A percentile compares a stretch with the other conserved stretches of the same genome.
These are phyloP conservation scores for Chaetomium olivaceum DNA, from an alignment of 2,329 filamentous ascomycete species.

Conservation along the genomic window DNA sequence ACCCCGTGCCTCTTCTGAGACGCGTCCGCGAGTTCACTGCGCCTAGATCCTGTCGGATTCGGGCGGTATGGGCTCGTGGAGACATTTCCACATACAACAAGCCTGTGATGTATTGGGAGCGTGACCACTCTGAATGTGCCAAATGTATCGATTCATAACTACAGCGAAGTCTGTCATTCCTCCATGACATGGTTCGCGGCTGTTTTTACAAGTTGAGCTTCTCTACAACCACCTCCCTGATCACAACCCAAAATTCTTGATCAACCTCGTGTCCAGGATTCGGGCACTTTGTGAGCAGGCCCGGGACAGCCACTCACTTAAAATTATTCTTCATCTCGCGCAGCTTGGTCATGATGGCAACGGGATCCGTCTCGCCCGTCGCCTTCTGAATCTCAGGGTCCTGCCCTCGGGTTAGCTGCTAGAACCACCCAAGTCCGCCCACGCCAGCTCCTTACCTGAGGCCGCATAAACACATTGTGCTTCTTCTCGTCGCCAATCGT, in stretches of 20 bases:
- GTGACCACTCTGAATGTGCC: not conserved
- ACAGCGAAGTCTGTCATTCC: not conserved
- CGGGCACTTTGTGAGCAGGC: not conserved
- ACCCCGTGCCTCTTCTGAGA: constrained; percentile 32
- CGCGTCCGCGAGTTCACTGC: constrained; percentile 35
- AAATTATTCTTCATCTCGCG: constrained; percentile 88
- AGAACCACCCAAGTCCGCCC: not conserved
- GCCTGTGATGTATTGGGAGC: not conserved
- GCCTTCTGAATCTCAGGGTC: constrained; percentile 82
- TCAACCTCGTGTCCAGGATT: constrained; percentile 14
- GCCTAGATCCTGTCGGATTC: constrained; percentile 24
- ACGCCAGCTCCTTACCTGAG: constrained; percentile 58
- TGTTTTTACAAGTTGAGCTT: constrained; percentile 23
- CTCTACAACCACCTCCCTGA: constrained; percentile 21
- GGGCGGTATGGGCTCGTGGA: constrained; percentile 34
- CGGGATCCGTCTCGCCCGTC: constrained; percentile 76
- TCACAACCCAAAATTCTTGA: not conserved
- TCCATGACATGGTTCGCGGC: not conserved
- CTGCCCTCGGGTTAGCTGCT: constrained; percentile 42
- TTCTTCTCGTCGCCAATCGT: constrained; percentile 97
- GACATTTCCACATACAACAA: constrained; percentile 29
- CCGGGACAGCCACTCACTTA: constrained; percentile 49
- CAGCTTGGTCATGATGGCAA: constrained; percentile 81
- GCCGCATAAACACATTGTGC: constrained; percentile 96
- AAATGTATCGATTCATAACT: not conserved